phyloP scores from a whole-genome alignment of 2,329 filamentous ascomycete genomes.

The Daldinia sp. region DNA sequence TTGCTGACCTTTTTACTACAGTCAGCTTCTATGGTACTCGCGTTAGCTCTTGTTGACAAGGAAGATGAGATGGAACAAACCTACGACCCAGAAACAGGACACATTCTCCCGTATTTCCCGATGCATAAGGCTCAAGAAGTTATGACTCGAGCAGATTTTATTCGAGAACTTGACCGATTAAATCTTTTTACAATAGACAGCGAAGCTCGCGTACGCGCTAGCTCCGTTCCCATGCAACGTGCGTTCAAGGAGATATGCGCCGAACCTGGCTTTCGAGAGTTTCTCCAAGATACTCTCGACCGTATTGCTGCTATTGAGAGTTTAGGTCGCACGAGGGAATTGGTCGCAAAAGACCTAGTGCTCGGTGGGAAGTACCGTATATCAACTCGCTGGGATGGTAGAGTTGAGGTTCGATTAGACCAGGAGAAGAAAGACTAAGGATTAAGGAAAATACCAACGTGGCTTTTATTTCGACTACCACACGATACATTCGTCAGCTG shows the following conservation, averaged over 20 bases:
- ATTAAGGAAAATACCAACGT: background rate
- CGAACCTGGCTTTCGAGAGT: constrained; percentile 81
- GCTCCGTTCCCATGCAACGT: constrained; percentile 94
- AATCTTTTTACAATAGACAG: constrained; percentile 97
- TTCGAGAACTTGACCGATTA: constrained; percentile 89
- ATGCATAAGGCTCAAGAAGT: constrained; percentile 88
- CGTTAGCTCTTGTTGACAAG: constrained; percentile 87
- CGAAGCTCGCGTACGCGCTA: constrained; percentile 86
- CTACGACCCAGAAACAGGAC: constrained; percentile 75
- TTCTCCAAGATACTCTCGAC: constrained; percentile 84
- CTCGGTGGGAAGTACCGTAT: constrained; percentile 84
- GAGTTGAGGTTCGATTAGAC: constrained; percentile 57
- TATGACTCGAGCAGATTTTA: constrained; percentile 97
- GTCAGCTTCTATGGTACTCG: constrained; percentile 93
- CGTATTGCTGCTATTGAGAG: constrained; percentile 94
- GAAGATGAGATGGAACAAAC: constrained; percentile 74
- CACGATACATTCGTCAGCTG: constrained; percentile 16
- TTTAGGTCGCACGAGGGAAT: constrained; percentile 89
- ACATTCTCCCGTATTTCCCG: constrained; percentile 82
- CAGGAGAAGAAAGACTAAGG: constrained; percentile 55
- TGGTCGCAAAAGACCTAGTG: constrained; percentile 95
- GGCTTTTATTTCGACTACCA: background rate
- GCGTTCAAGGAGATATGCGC: constrained; percentile 88
- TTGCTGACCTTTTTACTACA: constrained; percentile 59
- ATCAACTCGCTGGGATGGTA: constrained; percentile 53